phyloP scores from a whole-genome alignment of 495 filamentous ascomycete genomes.

The Staphylotrichum tortipilum region DNA sequence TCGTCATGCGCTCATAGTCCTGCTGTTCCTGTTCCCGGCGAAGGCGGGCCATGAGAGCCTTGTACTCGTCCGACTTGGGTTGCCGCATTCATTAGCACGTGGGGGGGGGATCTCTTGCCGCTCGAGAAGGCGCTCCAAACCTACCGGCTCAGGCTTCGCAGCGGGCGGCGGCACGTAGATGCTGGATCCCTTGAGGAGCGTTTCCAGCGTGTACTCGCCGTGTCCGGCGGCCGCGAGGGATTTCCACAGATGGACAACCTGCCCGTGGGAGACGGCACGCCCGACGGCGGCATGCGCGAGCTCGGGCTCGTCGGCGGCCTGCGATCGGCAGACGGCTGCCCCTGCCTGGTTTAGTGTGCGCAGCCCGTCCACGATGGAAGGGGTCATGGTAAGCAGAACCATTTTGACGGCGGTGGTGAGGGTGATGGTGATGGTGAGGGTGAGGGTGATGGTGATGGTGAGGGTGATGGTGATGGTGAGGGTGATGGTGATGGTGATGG shows the following conservation, averaged over 20 bases:
- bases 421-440: background rate
- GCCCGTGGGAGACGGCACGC: constrained; percentile 69
- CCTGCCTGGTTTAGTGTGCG: constrained; percentile 19
- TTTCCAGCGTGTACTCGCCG: constrained; percentile 44
- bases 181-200: constrained; percentile 59
- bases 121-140: constrained; percentile 17
- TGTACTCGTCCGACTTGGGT: constrained; percentile 71
- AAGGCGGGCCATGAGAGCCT: constrained; percentile 78
- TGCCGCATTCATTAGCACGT: constrained; percentile 16
- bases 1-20: constrained; percentile 68
- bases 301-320: constrained; percentile 26
- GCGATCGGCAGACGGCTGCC: constrained; percentile 2
- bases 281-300: constrained; percentile 44
- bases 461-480: no score
- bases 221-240: constrained; percentile 34
- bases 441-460: no score
- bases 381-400: constrained; percentile 72
- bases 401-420: constrained; percentile 38
- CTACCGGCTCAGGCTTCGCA: constrained; percentile 69
- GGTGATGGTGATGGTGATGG: no score
- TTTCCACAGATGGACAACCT: constrained; percentile 62
- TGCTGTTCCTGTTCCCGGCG: constrained; percentile 70
- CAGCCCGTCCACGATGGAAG: constrained; percentile 58
- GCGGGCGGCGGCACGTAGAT: constrained; percentile 71
- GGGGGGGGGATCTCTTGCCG: background rate